These are phyloP conservation scores for Gentiana macrophylla DNA, from an alignment of 257 asterid species.

Conservation along the genomic window DNA sequence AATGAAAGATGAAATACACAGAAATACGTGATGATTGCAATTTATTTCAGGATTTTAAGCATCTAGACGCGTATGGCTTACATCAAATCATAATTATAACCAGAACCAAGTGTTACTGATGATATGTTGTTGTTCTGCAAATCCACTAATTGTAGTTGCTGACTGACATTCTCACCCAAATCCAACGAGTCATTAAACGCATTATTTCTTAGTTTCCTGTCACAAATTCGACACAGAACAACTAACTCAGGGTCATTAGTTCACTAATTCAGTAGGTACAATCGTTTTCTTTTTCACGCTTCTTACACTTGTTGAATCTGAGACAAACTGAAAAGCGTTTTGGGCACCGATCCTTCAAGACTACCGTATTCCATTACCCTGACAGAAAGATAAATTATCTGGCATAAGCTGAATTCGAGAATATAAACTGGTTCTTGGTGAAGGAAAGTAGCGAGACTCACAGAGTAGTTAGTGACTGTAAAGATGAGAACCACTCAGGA, in stretches of 20 bases:
- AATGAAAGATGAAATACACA: not conserved
- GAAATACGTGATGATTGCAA: not conserved
- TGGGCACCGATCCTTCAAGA: conserved; percentile 61
- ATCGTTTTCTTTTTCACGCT: too few relatives aligned
- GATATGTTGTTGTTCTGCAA: conserved; percentile 67
- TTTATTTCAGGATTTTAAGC: not conserved
- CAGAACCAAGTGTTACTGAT: conserved; percentile 69
- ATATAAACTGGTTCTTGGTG: not conserved
- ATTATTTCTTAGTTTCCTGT: conserved; percentile 79
- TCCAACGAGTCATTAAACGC: conserved; percentile 61
- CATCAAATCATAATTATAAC: conserved; percentile 65
- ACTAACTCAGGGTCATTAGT: too few relatives aligned
- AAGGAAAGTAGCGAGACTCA: conserved; percentile 26
- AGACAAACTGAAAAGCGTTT: conserved; percentile 56
- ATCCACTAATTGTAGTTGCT: conserved; percentile 69
- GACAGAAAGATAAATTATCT: conserved; percentile 14
- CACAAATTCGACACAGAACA: conserved; percentile 1
- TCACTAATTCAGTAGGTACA: too few relatives aligned
- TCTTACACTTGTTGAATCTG: conserved; percentile 91
- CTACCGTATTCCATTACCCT: conserved; percentile 87
- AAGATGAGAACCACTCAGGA: conserved; percentile 70
- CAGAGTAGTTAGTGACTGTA: conserved; percentile 75
- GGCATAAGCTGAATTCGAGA: conserved; percentile 13
- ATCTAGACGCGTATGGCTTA: conserved; percentile 21
- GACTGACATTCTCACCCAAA: conserved; percentile 52